Percentiles rank a stretch among this genome's conserved stretches.
These are phyloP conservation scores for Colletotrichum endophyticum DNA, from an alignment of 2,329 filamentous ascomycete species.

Conservation along the genomic window DNA sequence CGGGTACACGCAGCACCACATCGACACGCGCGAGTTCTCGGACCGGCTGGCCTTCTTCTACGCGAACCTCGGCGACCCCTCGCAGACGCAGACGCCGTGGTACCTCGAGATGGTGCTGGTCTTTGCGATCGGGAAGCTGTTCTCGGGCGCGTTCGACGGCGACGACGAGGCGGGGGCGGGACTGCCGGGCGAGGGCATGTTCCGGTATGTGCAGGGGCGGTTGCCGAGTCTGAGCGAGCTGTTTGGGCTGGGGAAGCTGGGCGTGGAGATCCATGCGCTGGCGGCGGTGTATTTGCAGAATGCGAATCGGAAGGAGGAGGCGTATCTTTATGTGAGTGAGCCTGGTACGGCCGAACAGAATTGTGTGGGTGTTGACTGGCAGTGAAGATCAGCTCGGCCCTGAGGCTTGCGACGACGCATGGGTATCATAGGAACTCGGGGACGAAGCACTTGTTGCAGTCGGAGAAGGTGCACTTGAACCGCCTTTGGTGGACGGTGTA, in stretches of 20 bases:
- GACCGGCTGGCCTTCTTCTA: slow-evolving; percentile 16
- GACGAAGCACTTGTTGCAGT: not conserved
- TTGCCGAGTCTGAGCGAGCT: slow-evolving; percentile 5
- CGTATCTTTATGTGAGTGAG: slow-evolving; percentile 20
- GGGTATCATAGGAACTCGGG: slow-evolving; percentile 20
- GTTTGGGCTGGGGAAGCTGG: not conserved
- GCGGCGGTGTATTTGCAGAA: slow-evolving; percentile 18
- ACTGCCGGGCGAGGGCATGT: slow-evolving; percentile 1
- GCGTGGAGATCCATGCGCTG: slow-evolving; percentile 10
- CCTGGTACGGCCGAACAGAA: too few species aligned
- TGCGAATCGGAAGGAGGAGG: slow-evolving; percentile 19
- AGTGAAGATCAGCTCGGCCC: not conserved
- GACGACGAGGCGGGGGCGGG: not conserved
- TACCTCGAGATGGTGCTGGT: slow-evolving; percentile 14
- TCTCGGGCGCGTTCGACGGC: not conserved
- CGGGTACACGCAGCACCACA: slow-evolving; percentile 27
- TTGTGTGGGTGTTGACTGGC: too few species aligned
- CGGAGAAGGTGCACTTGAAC: slow-evolving; percentile 17
- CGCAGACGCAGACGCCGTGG: slow-evolving; percentile 1
- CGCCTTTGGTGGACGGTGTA: slow-evolving; percentile 22
- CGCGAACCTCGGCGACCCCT: not conserved
- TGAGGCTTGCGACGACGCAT: slow-evolving; percentile 8
- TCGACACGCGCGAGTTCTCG: slow-evolving; percentile 25
- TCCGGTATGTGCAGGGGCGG: not conserved
- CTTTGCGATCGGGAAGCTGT: slow-evolving; percentile 16